Conservation (phyloP, 2,329 filamentous ascomycete species). For the Claviceps arundinis region DNA sequence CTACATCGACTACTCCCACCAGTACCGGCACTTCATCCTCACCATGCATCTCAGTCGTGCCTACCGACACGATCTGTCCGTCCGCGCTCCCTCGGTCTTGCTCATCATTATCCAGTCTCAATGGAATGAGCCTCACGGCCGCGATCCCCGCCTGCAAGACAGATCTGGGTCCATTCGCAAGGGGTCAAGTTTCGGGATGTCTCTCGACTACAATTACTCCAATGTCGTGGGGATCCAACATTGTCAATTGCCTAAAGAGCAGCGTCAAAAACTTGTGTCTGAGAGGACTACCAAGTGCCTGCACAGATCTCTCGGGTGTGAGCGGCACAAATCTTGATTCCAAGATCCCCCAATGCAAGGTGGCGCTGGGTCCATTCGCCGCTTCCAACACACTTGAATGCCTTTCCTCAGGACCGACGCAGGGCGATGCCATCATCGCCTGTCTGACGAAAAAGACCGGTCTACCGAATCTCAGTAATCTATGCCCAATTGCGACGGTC, state of each 20-base stretch:
- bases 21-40: not conserved
- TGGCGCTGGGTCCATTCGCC: slow-evolving; percentile 4
- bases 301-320: not conserved
- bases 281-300: not conserved
- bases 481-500: not conserved
- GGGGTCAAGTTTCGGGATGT: not conserved
- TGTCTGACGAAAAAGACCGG: not conserved
- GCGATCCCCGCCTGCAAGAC: not conserved
- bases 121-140: not conserved
- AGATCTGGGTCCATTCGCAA: slow-evolving; percentile 1
- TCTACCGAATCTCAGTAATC: not conserved
- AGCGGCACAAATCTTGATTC: not conserved
- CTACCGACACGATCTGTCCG: slow-evolving; percentile 2
- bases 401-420: not conserved
- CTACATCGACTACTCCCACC: not conserved
- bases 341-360: not conserved
- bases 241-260: not conserved
- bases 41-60: not conserved
- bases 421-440: slow-evolving; percentile 2
- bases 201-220: not conserved
- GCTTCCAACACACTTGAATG: not conserved
- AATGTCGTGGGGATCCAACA: not conserved
- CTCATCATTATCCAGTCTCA: not conserved
- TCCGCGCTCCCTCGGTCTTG: slow-evolving; percentile 1
- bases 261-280: not conserved